Evolutionary conservation across 1,284 basidiomycete species (phyloP).

Genomic region (Fomitopsis betulina): DNA sequence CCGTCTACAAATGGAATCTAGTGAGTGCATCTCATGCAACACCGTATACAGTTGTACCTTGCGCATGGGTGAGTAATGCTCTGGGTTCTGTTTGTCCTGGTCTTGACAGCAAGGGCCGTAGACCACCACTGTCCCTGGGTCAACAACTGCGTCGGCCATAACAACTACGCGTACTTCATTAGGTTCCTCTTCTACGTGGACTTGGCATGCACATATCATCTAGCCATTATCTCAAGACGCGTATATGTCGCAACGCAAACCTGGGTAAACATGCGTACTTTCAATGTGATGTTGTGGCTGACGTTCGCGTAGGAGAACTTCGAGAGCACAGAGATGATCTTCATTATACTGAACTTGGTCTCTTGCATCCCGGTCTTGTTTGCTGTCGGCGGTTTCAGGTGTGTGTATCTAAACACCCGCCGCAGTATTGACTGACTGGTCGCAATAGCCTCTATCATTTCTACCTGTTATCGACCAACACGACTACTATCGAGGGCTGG

Average conservation of each 20-base stretch:
- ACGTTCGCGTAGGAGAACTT: slow-evolving; percentile 61
- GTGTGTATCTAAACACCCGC: slow-evolving; percentile 10
- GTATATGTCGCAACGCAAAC: slow-evolving; percentile 46
- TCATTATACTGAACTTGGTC: slow-evolving; percentile 86
- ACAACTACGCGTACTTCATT: slow-evolving; percentile 88
- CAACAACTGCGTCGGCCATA: slow-evolving; percentile 87
- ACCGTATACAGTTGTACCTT: slow-evolving; percentile 60
- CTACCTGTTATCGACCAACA: slow-evolving; percentile 76
- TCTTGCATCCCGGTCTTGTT: slow-evolving; percentile 83
- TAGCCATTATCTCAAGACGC: slow-evolving; percentile 70
- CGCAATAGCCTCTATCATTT: slow-evolving; percentile 72
- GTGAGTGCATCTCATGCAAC: not conserved
- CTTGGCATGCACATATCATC: slow-evolving; percentile 80
- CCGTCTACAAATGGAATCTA: not conserved
- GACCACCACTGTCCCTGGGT: slow-evolving; percentile 94
- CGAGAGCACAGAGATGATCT: slow-evolving; percentile 66
- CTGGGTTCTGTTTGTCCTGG: slow-evolving; percentile 7
- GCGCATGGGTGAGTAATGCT: slow-evolving; percentile 60
- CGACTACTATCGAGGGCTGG: slow-evolving; percentile 96
- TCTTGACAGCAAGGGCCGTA: slow-evolving; percentile 23
- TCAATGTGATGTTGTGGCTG: not conserved
- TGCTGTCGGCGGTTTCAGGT: slow-evolving; percentile 85
- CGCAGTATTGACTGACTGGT: not conserved
- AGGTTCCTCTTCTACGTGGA: slow-evolving; percentile 93
- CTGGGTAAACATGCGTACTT: slow-evolving; percentile 43